Base-by-base conservation (phyloP, 1,284 basidiomycete species). In the Fomitopsis schrenkii region DNA sequence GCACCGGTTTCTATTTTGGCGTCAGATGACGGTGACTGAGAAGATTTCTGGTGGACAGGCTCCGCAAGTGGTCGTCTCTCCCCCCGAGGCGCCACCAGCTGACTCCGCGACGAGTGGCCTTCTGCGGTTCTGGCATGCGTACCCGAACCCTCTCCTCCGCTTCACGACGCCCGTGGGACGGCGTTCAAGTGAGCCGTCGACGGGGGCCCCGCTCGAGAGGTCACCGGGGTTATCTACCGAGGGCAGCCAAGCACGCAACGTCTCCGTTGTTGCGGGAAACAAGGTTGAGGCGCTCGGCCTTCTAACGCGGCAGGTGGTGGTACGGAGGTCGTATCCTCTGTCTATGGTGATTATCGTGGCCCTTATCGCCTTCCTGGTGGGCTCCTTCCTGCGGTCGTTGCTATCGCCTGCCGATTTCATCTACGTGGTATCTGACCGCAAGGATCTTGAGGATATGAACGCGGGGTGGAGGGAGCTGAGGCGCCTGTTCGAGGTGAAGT, bases 351-450 rank as follows among this genome's bases (percentile, higher is more conserved):
- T 98, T 64, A 78, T 96, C 61, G 84, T 91, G 17, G 94, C 88
- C 52, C 73, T 98, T 64, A 91, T 97, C 64, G 91, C 93, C 41
- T 96, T 98, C 75, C 78, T 99, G 65, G 80, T 98, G 64, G 97
- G 97, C 41, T 96, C 93, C 12, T 79, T 99, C 55, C 75, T 97
- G 63, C 85, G 97, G 61, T 94, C 93, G 8, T 79, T 98, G 63
- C 77, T 98, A 44, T 88, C 90, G 8, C 91, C 95, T 12, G 89
- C 91, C n/a, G 96, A 98, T 75, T 98, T 96, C 77, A 87, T 97
- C 58, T 91, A 91, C 74, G 82, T 93, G 55, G 86, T 85, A 62
- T 79, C 77, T 58, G 86, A 86, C 64, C 68, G 81, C 65, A 71
- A 74, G 67, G 84, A 85, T 60, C 80, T 76, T 56, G 83, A 81